A percentile compares a stretch with the other conserved stretches of the same genome.
Conservation (phyloP, 148 eudicot species). For the Spergularia bocconei region DNA sequence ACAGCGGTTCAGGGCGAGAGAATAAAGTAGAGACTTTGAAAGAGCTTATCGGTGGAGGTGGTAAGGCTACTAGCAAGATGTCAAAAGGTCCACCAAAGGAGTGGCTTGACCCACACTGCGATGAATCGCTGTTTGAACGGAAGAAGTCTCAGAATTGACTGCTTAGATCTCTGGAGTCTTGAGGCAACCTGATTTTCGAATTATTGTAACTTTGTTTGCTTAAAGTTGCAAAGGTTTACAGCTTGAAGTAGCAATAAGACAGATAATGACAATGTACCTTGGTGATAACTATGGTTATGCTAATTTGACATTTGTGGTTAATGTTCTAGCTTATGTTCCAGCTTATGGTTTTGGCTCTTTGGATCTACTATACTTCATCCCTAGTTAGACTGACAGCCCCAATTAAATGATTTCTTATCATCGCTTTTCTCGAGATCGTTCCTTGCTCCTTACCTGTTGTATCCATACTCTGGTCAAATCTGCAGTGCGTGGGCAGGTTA, state of each 20-base stretch:
- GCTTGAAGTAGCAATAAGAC: not conserved
- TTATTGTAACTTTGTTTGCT: slow-evolving; percentile 10
- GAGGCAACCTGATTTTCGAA: not conserved
- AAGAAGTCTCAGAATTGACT: slow-evolving; percentile 27
- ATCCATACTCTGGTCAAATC: too few species aligned
- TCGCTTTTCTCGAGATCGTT: too few species aligned
- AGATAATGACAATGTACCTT: not conserved
- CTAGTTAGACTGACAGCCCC: too few species aligned
- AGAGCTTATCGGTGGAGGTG: slow-evolving; percentile 73
- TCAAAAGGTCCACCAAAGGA: slow-evolving; percentile 61
- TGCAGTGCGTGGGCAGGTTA: too few species aligned
- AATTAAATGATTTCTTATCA: too few species aligned
- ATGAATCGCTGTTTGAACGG: slow-evolving; percentile 75
- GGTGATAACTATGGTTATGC: slow-evolving; percentile 3
- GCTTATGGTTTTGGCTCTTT: not conserved
- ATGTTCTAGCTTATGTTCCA: not conserved
- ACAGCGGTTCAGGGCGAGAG: slow-evolving; percentile 63
- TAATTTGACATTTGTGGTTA: not conserved
- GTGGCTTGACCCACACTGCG: slow-evolving; percentile 96
- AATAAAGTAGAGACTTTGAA: slow-evolving; percentile 71
- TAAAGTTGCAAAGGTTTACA: not conserved
- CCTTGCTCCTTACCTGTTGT: too few species aligned
- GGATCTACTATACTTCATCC: not conserved
- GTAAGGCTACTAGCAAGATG: slow-evolving; percentile 36
- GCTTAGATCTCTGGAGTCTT: slow-evolving; percentile 15